Conservation (phyloP, 2,329 filamentous ascomycete species). For the Aspergillus pseudonomiae region DNA sequence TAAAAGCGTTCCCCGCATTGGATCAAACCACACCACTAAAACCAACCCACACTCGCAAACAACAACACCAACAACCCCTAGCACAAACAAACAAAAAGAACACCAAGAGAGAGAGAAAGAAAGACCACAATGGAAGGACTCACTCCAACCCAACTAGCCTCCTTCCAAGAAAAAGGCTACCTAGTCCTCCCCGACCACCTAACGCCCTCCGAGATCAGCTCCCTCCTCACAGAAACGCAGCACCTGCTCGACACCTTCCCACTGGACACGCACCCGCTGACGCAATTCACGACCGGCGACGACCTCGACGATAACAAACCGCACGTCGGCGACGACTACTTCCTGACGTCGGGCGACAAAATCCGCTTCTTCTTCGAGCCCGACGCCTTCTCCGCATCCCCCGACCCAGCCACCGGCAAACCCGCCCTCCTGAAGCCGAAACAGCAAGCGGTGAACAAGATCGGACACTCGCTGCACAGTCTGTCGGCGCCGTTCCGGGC, state of each 20-base stretch:
- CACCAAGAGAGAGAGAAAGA: background rate
- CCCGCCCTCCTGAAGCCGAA: slow-evolving; percentile 77
- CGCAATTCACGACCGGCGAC: slow-evolving; percentile 86
- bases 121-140: slow-evolving; percentile 49
- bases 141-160: slow-evolving; percentile 68
- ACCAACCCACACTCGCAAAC: background rate
- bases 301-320: slow-evolving; percentile 52
- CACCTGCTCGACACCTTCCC: slow-evolving; percentile 74
- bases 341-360: slow-evolving; percentile 86
- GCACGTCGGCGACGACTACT: slow-evolving; percentile 96
- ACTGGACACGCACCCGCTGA: slow-evolving; percentile 85
- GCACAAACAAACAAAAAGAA: background rate
- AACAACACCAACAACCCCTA: background rate
- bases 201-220: slow-evolving; percentile 62
- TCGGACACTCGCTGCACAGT: slow-evolving; percentile 75
- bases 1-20: background rate
- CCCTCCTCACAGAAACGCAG: slow-evolving; percentile 74
- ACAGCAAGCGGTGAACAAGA: slow-evolving; percentile 84
- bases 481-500: slow-evolving; percentile 68
- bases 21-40: background rate
- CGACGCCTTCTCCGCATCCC: slow-evolving; percentile 68
- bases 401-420: slow-evolving; percentile 45
- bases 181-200: slow-evolving; percentile 83
- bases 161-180: slow-evolving; percentile 84
- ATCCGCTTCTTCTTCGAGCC: slow-evolving; percentile 97